Evolutionary conservation across 257 asterid genomes (phyloP).

Genomic region (Fraxinus anomala): DNA sequence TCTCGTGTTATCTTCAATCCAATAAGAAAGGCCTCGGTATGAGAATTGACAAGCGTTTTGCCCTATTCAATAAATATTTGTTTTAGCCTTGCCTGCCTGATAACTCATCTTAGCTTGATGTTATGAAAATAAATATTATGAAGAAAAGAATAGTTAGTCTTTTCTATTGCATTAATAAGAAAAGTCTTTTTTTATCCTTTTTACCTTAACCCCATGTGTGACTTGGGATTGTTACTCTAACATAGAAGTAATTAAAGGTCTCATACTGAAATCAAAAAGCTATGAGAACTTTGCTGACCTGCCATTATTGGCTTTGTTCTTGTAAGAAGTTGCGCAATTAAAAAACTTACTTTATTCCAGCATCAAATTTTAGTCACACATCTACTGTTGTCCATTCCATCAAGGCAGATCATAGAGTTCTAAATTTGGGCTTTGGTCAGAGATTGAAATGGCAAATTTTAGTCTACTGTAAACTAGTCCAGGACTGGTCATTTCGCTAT

Average conservation of each 20-base stretch:
- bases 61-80: no score
- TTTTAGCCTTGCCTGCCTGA: no score
- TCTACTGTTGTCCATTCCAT: neutral
- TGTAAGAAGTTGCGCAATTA: neutral
- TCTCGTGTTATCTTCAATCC: no score
- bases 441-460: slow-evolving; percentile 13
- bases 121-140: neutral
- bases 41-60: no score
- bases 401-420: neutral
- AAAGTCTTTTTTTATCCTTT: neutral
- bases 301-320: neutral
- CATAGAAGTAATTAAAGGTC: neutral
- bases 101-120: neutral
- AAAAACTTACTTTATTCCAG: neutral
- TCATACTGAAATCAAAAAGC: neutral
- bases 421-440: neutral
- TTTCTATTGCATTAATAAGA: neutral
- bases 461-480: slow-evolving; percentile 3
- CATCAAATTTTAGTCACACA: neutral
- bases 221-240: neutral
- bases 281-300: neutral
- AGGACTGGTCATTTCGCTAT: slow-evolving; percentile 1
- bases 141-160: neutral
- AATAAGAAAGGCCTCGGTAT: no score
- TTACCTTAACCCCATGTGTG: neutral